These are phyloP conservation scores for Ganoderma boninense DNA, from an alignment of 1,284 basidiomycete species.

Conservation along the genomic window DNA sequence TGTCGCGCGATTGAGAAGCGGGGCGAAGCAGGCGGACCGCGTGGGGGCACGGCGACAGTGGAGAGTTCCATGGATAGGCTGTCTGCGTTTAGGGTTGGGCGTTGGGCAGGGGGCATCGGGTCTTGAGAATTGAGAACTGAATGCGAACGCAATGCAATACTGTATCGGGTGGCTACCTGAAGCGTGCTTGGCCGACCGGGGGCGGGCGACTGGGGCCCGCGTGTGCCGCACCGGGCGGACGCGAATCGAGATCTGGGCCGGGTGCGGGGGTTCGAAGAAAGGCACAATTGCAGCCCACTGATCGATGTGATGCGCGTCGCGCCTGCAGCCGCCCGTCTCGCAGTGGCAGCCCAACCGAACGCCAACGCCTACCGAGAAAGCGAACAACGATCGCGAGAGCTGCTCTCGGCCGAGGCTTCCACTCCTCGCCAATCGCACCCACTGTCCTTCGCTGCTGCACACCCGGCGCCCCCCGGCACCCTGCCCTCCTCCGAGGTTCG, in stretches of 20 bases:
- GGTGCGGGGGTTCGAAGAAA: conserved; percentile 26
- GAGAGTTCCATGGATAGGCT: neutral
- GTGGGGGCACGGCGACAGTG: conserved; percentile 22
- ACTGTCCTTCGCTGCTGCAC: neutral
- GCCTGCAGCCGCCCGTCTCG: conserved; percentile 6
- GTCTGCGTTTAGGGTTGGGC: neutral
- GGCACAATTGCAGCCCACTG: conserved; percentile 24
- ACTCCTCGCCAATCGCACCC: neutral
- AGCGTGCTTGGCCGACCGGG: neutral
- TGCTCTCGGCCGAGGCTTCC: neutral
- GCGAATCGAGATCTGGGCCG: conserved; percentile 26
- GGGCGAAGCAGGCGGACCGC: conserved; percentile 31
- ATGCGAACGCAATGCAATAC: too few relatives aligned
- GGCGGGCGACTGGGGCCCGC: conserved; percentile 3
- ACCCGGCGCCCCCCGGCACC: neutral
- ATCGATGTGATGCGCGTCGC: conserved; percentile 29
- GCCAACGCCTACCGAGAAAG: conserved; percentile 14
- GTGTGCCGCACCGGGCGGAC: conserved; percentile 25
- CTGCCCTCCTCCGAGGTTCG: neutral
- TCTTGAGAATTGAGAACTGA: neutral
- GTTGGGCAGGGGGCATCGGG: neutral
- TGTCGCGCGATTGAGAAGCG: conserved; percentile 19
- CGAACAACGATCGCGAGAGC: conserved; percentile 19
- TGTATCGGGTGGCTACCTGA: neutral
- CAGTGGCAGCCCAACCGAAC: too few relatives aligned